These are phyloP conservation scores for Dioscorea zingiberensis DNA, from an alignment of 106 monocot genomes.

Conservation along the genomic window DNA sequence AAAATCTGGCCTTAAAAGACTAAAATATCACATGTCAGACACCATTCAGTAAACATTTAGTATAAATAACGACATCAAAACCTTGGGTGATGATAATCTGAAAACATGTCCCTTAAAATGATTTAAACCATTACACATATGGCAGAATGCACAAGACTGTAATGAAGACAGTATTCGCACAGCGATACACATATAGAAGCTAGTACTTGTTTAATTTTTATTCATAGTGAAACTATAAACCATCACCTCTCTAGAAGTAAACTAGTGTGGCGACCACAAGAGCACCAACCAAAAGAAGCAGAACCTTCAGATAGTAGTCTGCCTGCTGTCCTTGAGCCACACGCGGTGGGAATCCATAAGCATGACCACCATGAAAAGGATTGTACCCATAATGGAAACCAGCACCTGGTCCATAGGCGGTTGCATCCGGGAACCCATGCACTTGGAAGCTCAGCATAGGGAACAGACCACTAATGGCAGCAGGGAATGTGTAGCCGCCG, in stretches of 20 bases:
- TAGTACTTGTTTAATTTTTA: too few relatives aligned
- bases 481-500: slow-evolving; percentile 58
- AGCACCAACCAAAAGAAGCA: slow-evolving; percentile 39
- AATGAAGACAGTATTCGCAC: too few relatives aligned
- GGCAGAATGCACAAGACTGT: too few relatives aligned
- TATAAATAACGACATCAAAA: too few relatives aligned
- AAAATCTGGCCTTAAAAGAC: too few relatives aligned
- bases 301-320: slow-evolving; percentile 31
- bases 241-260: slow-evolving; percentile 19
- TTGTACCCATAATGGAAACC: slow-evolving; percentile 44
- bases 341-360: slow-evolving; percentile 29
- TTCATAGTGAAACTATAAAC: too few relatives aligned
- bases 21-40: too few relatives aligned
- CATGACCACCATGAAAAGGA: slow-evolving; percentile 43
- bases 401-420: slow-evolving; percentile 37
- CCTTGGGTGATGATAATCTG: too few relatives aligned
- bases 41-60: too few relatives aligned
- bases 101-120: too few relatives aligned
- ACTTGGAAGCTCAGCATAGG: slow-evolving; percentile 55
- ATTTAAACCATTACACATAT: too few relatives aligned
- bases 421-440: slow-evolving; percentile 50
- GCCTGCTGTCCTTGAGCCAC: slow-evolving; percentile 27
- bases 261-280: slow-evolving; percentile 42
- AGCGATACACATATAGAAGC: too few relatives aligned
- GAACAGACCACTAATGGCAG: slow-evolving; percentile 54